Base-by-base conservation (phyloP, 1,139 yeast genomes). In the Sugiyamaella novakii region DNA sequence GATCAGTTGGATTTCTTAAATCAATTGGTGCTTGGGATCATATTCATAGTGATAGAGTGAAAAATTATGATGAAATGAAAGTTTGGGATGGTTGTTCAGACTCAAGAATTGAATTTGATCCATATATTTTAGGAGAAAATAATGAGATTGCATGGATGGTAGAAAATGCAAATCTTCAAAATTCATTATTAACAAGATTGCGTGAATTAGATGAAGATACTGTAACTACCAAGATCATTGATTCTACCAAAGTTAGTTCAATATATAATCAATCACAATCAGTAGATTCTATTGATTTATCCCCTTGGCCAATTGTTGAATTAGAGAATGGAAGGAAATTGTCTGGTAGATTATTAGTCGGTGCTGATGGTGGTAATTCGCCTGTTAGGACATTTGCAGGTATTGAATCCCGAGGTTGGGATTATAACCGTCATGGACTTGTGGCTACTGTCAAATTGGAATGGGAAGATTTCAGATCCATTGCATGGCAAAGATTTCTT, bases 361-460 rank as follows among this genome's bases (percentile, higher is more conserved):
- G 99, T 7, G 96, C 97, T 17, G 98, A 92, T 66, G 99, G 99
- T 0, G 88, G 83, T 65, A 88, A 91, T 67, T 89, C 98, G 0
- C 97, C 97, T 0, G 98, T 87, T 2, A 77, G 98, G 40, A 75
- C 79, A 55, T 91, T 79, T 63, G 85, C 97, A 0, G 81, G 80
- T 1, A 88, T 94, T 50, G 83, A 83, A 62, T 81, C 95, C 5
- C 76, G 96, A 43, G 98, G 98, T 5, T 94, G 98, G 98, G 80
- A 78, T 50, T 92, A 92, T 67, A 75, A 84, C 58, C 78, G 89
- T 43, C 87, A 83, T 70, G 98, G 98, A 1, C 84, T 89, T 12
- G 99, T 92, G 1, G 97, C 95, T 0, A 86, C 96, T 1, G 69
- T 92, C 59, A 80, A 83, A 54, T 71, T 87, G 43, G 87, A 83